Percentiles rank a stretch among this genome's conserved stretches.
Evolutionary conservation across 2,329 filamentous ascomycete genomes (phyloP).

Genomic region (Amauroascus verrucosus): DNA sequence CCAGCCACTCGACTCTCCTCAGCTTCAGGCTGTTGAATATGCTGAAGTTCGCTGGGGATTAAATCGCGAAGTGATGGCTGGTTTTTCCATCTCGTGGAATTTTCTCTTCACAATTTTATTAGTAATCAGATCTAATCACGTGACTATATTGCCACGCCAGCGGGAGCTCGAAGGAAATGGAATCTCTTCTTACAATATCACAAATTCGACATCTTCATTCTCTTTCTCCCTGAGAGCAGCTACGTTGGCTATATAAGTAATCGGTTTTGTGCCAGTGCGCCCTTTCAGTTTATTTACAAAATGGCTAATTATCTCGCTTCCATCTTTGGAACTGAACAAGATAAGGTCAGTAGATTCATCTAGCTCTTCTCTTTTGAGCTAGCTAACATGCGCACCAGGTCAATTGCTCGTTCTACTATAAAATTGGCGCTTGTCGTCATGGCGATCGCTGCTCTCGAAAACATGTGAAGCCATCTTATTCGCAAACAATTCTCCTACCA

Average conservation of each 20-base stretch:
- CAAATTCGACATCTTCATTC: background rate
- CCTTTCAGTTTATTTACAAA: slow-evolving; percentile 17
- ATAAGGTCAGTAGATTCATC: slow-evolving; percentile 49
- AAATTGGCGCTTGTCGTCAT: slow-evolving; percentile 97
- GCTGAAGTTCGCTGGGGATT: too few species aligned
- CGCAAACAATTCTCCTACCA: slow-evolving; percentile 91
- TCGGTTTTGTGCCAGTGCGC: background rate
- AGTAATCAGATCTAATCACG: too few species aligned
- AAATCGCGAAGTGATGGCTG: too few species aligned
- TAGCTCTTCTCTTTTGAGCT: background rate
- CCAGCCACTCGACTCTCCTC: too few species aligned
- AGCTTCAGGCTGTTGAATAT: too few species aligned
- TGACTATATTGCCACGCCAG: background rate
- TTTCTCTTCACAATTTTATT: too few species aligned
- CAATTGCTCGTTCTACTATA: slow-evolving; percentile 99
- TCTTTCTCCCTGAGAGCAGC: background rate
- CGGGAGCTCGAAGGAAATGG: background rate
- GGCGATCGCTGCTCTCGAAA: slow-evolving; percentile 97
- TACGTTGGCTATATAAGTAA: too few species aligned
- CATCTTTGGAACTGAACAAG: slow-evolving; percentile 99
- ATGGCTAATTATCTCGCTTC: slow-evolving; percentile 99
- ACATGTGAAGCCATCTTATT: slow-evolving; percentile 98
- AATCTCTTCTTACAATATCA: background rate
- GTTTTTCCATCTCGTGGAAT: background rate
- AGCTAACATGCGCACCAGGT: slow-evolving; percentile 40